Evolutionary conservation across 2,329 filamentous ascomycete genomes (phyloP).

Genomic region (Plenodomus biglobosus): DNA sequence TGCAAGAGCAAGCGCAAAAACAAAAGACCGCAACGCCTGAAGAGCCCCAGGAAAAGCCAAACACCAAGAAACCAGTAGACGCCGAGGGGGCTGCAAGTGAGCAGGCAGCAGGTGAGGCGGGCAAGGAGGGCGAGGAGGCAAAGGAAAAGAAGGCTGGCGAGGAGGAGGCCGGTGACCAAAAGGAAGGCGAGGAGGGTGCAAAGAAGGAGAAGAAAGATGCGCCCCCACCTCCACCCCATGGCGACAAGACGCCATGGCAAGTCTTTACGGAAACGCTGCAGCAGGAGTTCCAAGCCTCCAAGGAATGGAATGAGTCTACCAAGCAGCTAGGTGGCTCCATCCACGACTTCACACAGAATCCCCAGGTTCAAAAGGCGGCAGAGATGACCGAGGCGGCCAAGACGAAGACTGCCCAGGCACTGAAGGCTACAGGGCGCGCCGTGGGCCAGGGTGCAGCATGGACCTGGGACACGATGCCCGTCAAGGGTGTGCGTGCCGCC

Average conservation of each 20-base stretch:
- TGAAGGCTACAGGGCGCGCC: slow-evolving; percentile 82
- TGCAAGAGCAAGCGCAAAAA: slow-evolving; percentile 41
- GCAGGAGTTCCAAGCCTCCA: slow-evolving; percentile 90
- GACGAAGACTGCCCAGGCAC: slow-evolving; percentile 72
- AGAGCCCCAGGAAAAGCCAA: slow-evolving; percentile 27
- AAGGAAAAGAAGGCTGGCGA: slow-evolving; percentile 48
- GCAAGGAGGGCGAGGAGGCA: slow-evolving; percentile 48
- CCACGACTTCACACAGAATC: slow-evolving; percentile 89
- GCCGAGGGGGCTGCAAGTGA: slow-evolving; percentile 36
- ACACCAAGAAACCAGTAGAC: slow-evolving; percentile 48
- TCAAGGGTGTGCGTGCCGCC: slow-evolving; percentile 86
- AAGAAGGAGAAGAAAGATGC: slow-evolving; percentile 66
- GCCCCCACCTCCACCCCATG: slow-evolving; percentile 90
- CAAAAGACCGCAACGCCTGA: slow-evolving; percentile 39
- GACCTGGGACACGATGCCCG: slow-evolving; percentile 95
- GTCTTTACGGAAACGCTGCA: slow-evolving; percentile 98
- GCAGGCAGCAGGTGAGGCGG: slow-evolving; percentile 40
- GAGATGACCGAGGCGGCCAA: slow-evolving; percentile 82
- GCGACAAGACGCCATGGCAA: slow-evolving; percentile 98
- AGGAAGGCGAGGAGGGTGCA: slow-evolving; percentile 47
- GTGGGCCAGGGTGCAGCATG: slow-evolving; percentile 90
- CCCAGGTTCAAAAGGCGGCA: slow-evolving; percentile 81
- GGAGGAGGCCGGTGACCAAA: slow-evolving; percentile 52
- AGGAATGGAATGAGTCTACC: slow-evolving; percentile 98
- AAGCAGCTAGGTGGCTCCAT: slow-evolving; percentile 89